Evolutionary conservation across 2,329 filamentous ascomycete genomes (phyloP).

Genomic region (Alternaria gaisen): DNA sequence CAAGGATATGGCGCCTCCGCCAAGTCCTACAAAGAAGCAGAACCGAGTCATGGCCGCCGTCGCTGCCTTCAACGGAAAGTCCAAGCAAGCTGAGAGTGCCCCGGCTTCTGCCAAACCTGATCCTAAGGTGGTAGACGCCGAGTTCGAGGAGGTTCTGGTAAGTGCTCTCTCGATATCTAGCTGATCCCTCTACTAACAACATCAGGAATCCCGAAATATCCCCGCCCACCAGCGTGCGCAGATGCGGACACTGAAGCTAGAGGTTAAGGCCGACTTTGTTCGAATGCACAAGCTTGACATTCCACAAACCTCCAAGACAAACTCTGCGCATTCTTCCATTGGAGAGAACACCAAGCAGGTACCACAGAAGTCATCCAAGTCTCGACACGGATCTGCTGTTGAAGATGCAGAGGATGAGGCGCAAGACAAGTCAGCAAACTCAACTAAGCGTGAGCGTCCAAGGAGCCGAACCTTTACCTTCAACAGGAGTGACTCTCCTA

Average conservation of each 20-base stretch:
- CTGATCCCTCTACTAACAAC: constrained; percentile 51
- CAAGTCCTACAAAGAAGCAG: constrained; percentile 53
- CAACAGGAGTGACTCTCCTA: constrained; percentile 74
- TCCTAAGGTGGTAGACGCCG: constrained; percentile 66
- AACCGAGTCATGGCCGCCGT: constrained; percentile 69
- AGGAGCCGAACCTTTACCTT: constrained; percentile 83
- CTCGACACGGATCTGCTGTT: constrained; percentile 39
- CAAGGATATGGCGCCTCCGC: constrained; percentile 27
- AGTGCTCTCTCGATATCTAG: constrained; percentile 46
- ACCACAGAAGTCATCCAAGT: constrained; percentile 52
- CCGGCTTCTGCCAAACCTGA: constrained; percentile 53
- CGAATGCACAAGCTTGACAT: constrained; percentile 79
- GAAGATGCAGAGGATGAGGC: constrained; percentile 26
- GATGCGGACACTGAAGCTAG: constrained; percentile 87
- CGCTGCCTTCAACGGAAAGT: constrained; percentile 67
- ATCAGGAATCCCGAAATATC: constrained; percentile 85
- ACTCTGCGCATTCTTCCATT: constrained; percentile 53
- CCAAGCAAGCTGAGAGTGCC: constrained; percentile 49
- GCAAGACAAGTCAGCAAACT: constrained; percentile 32
- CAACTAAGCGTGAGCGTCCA: constrained; percentile 59
- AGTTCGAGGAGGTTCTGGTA: constrained; percentile 69
- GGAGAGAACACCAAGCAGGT: constrained; percentile 55
- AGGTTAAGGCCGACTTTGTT: constrained; percentile 96
- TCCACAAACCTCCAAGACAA: constrained; percentile 58
- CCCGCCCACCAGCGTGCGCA: constrained; percentile 93